Conservation (phyloP, 495 filamentous ascomycete genomes). For the Penicillium samsonianum region DNA sequence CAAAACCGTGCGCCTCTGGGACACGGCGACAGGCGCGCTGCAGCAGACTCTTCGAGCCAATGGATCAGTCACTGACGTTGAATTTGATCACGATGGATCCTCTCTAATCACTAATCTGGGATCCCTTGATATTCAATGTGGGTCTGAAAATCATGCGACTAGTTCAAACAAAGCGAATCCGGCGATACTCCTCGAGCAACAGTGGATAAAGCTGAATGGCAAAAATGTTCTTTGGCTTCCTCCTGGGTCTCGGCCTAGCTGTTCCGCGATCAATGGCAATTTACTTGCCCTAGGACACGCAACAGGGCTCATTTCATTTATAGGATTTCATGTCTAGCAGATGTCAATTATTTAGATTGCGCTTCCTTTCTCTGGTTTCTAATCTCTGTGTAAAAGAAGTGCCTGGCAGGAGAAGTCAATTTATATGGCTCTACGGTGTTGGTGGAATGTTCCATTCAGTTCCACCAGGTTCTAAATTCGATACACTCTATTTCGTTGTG, state of each 20-base stretch:
- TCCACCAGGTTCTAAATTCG: no score
- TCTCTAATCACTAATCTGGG: neutral
- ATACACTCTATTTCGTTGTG: no score
- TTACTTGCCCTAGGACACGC: neutral
- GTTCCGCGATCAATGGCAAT: neutral
- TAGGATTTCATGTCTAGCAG: neutral
- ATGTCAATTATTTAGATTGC: neutral
- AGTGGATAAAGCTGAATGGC: neutral
- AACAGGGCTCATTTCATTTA: neutral
- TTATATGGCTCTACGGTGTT: neutral
- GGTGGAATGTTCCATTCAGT: no score
- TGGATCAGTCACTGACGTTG: neutral
- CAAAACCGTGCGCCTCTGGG: no score
- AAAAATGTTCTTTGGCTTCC: constrained; percentile 2
- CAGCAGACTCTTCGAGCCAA: neutral
- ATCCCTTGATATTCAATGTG: neutral
- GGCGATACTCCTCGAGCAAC: neutral
- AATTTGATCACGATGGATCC: neutral
- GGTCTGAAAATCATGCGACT: neutral
- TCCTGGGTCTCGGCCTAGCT: neutral
- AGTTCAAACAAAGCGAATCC: neutral
- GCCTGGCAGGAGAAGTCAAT: neutral
- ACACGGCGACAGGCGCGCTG: no score
- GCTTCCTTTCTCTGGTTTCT: neutral
- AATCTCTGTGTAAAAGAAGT: neutral